phyloP scores from a whole-genome alignment of 441 rosid species.

The Aquilaria agallochum region DNA sequence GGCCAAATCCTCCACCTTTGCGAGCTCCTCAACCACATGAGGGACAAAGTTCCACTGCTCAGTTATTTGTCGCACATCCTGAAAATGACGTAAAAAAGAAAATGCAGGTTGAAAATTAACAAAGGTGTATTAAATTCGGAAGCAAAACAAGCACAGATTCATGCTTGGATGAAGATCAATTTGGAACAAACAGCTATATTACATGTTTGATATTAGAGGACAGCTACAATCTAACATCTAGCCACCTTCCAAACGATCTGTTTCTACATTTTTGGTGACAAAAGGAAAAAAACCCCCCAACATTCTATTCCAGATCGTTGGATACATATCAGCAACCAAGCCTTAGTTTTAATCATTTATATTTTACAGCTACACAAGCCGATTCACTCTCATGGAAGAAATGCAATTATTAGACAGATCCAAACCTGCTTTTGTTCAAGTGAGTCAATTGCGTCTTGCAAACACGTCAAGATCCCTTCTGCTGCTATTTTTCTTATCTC shows the following conservation, averaged over 20 bases:
- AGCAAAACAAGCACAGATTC: conserved; percentile 8
- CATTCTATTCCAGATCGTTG: not conserved
- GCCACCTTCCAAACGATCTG: too few species aligned
- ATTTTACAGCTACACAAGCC: too few species aligned
- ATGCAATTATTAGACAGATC: conserved; percentile 1
- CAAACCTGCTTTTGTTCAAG: conserved; percentile 79
- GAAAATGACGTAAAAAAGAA: conserved; percentile 14
- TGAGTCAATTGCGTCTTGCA: conserved; percentile 87
- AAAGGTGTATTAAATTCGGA: not conserved
- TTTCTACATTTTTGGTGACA: too few species aligned
- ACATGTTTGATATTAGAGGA: too few species aligned
- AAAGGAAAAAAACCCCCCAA: too few species aligned
- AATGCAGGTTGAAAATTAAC: conserved; percentile 1
- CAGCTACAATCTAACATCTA: too few species aligned
- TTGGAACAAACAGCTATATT: conserved; percentile 4
- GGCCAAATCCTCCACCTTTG: conserved; percentile 35
- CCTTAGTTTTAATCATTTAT: too few species aligned
- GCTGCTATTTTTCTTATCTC: conserved; percentile 83
- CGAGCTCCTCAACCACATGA: conserved; percentile 68
- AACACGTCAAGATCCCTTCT: conserved; percentile 83
- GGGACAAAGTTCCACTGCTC: conserved; percentile 94
- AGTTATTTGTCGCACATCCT: conserved; percentile 50
- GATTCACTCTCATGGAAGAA: conserved; percentile 3
- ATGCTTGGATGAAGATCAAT: conserved; percentile 8
- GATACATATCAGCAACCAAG: too few species aligned